Evolutionary conservation across 257 asterid genomes (phyloP).

Genomic region (Coffea canephora): DNA sequence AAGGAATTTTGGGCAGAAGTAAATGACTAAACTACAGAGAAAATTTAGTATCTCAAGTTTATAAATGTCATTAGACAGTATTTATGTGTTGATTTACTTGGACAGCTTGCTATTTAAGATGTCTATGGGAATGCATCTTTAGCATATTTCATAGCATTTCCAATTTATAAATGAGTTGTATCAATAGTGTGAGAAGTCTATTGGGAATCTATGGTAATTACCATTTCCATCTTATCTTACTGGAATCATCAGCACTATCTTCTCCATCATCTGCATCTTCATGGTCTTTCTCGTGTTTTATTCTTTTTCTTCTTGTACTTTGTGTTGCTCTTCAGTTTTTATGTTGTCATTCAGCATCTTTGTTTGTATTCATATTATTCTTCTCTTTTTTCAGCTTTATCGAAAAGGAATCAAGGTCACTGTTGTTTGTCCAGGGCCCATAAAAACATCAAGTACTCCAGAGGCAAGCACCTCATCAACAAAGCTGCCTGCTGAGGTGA

Average conservation of each 20-base stretch:
- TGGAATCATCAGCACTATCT: not conserved
- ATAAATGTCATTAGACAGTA: not conserved
- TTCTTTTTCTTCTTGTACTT: conserved; percentile 1
- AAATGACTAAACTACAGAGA: not conserved
- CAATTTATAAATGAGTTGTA: not conserved
- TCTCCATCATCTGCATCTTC: not conserved
- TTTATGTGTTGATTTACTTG: not conserved
- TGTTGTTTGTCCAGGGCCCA: conserved; percentile 92
- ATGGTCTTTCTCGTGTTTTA: not conserved
- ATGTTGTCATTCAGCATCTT: conserved; percentile 8
- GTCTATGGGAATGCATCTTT: not conserved
- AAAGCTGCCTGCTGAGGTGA: conserved; percentile 70
- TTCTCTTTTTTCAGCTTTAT: conserved; percentile 55
- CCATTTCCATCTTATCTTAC: not conserved
- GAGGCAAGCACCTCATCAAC: conserved; percentile 44
- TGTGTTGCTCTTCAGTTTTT: not conserved
- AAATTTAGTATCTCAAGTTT: not conserved
- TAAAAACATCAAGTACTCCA: conserved; percentile 56
- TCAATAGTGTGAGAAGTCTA: conserved; percentile 3
- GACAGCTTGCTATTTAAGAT: not conserved
- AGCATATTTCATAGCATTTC: not conserved
- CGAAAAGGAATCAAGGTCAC: conserved; percentile 89
- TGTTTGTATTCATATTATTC: conserved; percentile 12
- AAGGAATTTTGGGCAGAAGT: not conserved
- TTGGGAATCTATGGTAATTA: not conserved